Evolutionary conservation across 257 asterid species (phyloP).

Genomic region (Rehmannia glutinosa): DNA sequence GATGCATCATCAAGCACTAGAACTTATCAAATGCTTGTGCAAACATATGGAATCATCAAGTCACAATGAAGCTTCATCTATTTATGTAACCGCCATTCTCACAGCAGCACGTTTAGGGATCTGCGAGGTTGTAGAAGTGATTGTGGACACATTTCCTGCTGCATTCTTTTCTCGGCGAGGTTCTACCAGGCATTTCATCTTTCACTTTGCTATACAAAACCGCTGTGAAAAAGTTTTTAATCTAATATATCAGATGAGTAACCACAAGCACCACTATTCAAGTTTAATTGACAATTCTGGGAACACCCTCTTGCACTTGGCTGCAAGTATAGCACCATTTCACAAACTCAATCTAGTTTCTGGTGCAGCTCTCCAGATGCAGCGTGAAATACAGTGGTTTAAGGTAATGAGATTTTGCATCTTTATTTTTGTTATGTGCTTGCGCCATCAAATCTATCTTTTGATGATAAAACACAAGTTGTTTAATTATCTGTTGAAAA

Average conservation of each 20-base stretch:
- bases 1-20: background rate
- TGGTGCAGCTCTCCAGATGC: slow-evolving; percentile 20
- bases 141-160: background rate
- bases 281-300: background rate
- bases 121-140: slow-evolving; percentile 10
- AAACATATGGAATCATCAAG: background rate
- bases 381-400: slow-evolving; percentile 16
- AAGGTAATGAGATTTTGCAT: no score
- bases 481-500: no score
- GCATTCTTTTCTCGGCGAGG: background rate
- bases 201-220: slow-evolving; percentile 8
- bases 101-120: slow-evolving; percentile 10
- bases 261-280: no score
- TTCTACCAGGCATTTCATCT: background rate
- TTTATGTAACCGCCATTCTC: background rate
- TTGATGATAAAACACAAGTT: no score
- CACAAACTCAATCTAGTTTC: background rate
- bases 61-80: background rate
- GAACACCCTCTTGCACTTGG: slow-evolving; percentile 8
- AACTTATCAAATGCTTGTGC: slow-evolving; percentile 9
- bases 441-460: no score
- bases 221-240: slow-evolving; percentile 17
- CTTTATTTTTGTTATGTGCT: no score
- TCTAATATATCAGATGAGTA: background rate
- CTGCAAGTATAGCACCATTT: background rate